phyloP scores from a whole-genome alignment of 768 basidiomycete genomes.

The Hemileccinum rubropunctum region DNA sequence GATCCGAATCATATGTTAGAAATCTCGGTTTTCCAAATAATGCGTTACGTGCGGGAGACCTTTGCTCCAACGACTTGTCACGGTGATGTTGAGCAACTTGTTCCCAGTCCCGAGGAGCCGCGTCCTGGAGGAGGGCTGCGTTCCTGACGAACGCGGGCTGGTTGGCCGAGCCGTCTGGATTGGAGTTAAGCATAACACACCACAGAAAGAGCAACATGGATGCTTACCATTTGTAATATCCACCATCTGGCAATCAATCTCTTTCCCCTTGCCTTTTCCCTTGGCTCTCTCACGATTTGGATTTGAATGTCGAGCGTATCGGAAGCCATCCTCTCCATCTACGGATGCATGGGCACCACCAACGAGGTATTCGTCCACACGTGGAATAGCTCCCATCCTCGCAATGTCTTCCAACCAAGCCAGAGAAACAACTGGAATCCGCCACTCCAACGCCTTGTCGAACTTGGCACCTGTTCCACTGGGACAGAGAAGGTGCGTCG shows the following conservation, averaged over 20 bases:
- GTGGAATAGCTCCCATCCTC: constrained; percentile 46
- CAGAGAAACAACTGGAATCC: constrained; percentile 65
- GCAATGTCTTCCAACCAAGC: constrained; percentile 68
- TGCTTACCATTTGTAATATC: constrained; percentile 40
- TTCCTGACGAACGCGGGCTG: constrained; percentile 22
- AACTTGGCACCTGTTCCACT: constrained; percentile 69
- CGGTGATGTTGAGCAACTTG: background rate
- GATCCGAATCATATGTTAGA: constrained; percentile 26
- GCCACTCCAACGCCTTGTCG: constrained; percentile 78
- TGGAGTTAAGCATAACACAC: background rate
- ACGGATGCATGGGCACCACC: constrained; percentile 40
- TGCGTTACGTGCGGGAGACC: background rate
- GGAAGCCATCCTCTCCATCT: constrained; percentile 27
- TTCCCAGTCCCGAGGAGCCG: background rate
- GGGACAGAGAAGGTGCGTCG: constrained; percentile 83
- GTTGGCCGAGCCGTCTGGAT: constrained; percentile 4
- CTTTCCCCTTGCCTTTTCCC: constrained; percentile 35
- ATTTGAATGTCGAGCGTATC: background rate
- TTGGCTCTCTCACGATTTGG: constrained; percentile 17
- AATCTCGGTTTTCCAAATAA: constrained; percentile 37
- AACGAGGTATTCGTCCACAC: constrained; percentile 33
- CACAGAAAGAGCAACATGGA: background rate
- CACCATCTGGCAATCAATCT: constrained; percentile 25
- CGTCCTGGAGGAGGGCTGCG: constrained; percentile 21
- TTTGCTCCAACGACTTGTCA: background rate